Evolutionary conservation across 768 basidiomycete species (phyloP).

Genomic region (Leccinum aurantiacum): DNA sequence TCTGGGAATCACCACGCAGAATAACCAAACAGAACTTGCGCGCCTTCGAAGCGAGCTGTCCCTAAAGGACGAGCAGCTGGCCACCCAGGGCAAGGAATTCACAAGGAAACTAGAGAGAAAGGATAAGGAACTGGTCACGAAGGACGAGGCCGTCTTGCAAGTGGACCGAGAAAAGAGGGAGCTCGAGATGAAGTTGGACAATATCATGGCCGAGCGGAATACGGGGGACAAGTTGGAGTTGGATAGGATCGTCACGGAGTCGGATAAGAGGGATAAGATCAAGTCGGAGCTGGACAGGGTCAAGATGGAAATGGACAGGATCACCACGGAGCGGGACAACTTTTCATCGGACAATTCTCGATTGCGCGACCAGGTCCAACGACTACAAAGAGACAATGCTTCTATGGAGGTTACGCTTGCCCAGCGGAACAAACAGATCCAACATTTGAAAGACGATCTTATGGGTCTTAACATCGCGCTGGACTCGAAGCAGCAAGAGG

Average conservation of each 20-base stretch:
- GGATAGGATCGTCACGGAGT: not conserved
- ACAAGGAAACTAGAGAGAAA: not conserved
- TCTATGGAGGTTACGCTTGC: conserved; percentile 80
- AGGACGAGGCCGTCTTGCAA: conserved; percentile 67
- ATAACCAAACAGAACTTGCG: not conserved
- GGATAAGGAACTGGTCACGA: not conserved
- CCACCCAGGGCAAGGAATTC: not conserved
- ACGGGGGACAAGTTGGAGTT: not conserved
- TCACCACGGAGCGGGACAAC: not conserved
- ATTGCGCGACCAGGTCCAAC: conserved; percentile 61
- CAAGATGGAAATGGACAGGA: not conserved
- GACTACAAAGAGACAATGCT: conserved; percentile 78
- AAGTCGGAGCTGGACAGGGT: not conserved
- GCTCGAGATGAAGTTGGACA: conserved; percentile 42
- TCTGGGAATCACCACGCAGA: not conserved
- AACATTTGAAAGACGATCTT: conserved; percentile 73
- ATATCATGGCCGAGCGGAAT: conserved; percentile 29
- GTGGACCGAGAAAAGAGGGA: conserved; percentile 62
- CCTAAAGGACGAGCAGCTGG: conserved; percentile 43
- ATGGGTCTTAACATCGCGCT: conserved; percentile 87
- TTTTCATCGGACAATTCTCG: conserved; percentile 52
- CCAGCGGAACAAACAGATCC: conserved; percentile 65
- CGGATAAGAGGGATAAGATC: not conserved
- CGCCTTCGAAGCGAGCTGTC: not conserved
- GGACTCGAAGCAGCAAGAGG: conserved; percentile 92